A percentile compares a stretch with the other conserved stretches of the same genome.
Evolutionary conservation across 2,329 filamentous ascomycete species (phyloP).

Genomic region (Hypoxylon rubiginosum): DNA sequence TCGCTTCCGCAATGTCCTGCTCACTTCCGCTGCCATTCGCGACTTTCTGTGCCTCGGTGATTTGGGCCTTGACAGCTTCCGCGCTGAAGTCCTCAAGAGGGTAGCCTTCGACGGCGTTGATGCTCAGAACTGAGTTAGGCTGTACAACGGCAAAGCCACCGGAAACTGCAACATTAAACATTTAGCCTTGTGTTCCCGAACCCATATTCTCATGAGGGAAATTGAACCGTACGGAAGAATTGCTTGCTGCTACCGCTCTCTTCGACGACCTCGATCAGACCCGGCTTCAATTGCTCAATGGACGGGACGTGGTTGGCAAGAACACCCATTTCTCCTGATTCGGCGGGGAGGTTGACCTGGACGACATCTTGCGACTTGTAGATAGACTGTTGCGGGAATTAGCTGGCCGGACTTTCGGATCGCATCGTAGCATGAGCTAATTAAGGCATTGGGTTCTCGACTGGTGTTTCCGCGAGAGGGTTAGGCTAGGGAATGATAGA

Average conservation of each 20-base stretch:
- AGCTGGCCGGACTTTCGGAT: constrained; percentile 51
- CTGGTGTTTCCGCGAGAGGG: constrained; percentile 16
- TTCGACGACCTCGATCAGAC: constrained; percentile 94
- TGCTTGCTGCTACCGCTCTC: constrained; percentile 91
- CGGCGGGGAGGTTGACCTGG: constrained; percentile 98
- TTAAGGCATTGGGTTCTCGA: constrained; percentile 11
- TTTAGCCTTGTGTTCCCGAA: constrained; percentile 37
- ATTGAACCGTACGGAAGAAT: constrained; percentile 87
- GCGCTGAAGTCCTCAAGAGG: constrained; percentile 95
- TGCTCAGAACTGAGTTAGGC: constrained; percentile 93
- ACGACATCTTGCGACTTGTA: constrained; percentile 79
- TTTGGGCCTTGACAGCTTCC: constrained; percentile 89
- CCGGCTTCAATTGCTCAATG: constrained; percentile 98
- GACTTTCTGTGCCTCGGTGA: constrained; percentile 96
- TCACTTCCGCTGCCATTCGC: constrained; percentile 91
- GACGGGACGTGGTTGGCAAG: constrained; percentile 98
- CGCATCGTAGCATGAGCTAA: constrained; percentile 38
- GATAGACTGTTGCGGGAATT: constrained; percentile 75
- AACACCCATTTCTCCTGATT: constrained; percentile 99
- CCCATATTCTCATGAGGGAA: constrained; percentile 15
- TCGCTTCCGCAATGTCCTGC: constrained; percentile 97
- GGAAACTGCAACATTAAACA: constrained; percentile 73
- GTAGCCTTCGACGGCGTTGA: constrained; percentile 98
- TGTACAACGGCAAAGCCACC: constrained; percentile 98
- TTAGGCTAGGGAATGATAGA: constrained; percentile 17